These are phyloP conservation scores for Aspergillus sp. DNA, from an alignment of 2,329 filamentous ascomycete genomes.

Conservation along the genomic window DNA sequence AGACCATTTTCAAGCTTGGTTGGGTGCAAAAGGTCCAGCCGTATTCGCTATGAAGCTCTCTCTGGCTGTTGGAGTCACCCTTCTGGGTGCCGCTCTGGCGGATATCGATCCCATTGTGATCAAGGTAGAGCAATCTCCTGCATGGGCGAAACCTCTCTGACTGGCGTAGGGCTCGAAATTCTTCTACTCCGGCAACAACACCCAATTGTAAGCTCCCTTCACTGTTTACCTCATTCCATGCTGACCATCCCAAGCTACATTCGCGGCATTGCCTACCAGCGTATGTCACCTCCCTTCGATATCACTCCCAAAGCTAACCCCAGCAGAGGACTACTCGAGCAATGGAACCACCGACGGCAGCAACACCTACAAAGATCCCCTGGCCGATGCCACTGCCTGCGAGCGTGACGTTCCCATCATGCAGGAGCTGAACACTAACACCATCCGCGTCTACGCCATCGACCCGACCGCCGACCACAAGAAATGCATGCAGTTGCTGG, in stretches of 20 bases:
- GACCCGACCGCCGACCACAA: slow-evolving; percentile 75
- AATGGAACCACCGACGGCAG: slow-evolving; percentile 46
- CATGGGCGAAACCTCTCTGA: neutral
- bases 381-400: slow-evolving; percentile 69
- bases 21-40: neutral
- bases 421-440: slow-evolving; percentile 76
- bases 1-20: neutral
- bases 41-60: slow-evolving; percentile 17
- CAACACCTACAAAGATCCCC: slow-evolving; percentile 72
- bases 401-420: slow-evolving; percentile 81
- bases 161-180: slow-evolving; percentile 71
- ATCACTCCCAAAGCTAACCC: neutral
- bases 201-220: slow-evolving; percentile 53
- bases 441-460: slow-evolving; percentile 89
- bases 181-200: slow-evolving; percentile 78
- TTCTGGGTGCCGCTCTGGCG: slow-evolving; percentile 50
- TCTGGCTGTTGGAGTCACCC: slow-evolving; percentile 17
- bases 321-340: slow-evolving; percentile 58
- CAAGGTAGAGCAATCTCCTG: slow-evolving; percentile 37
- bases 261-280: slow-evolving; percentile 90
- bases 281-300: slow-evolving; percentile 1
- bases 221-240: neutral
- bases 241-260: slow-evolving; percentile 58
- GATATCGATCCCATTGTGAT: slow-evolving; percentile 57
- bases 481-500: slow-evolving; percentile 77